A percentile compares a stretch with the other conserved stretches of the same genome.
phyloP scores from a whole-genome alignment of 2,329 filamentous ascomycete genomes.

The Aureobasidium subglaciale region DNA sequence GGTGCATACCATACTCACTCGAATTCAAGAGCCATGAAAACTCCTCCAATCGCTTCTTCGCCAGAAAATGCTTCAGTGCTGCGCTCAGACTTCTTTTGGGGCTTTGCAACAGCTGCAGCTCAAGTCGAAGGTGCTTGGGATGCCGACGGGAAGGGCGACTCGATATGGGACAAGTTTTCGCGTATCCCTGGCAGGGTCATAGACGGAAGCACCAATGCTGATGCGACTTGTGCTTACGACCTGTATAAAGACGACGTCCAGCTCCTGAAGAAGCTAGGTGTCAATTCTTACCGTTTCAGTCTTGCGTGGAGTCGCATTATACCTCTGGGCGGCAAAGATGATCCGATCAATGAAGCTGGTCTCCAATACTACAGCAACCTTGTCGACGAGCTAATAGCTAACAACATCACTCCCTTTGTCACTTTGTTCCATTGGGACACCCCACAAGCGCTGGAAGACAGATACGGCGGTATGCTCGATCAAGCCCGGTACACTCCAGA shows the following conservation, averaged over 20 bases:
- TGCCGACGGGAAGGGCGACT: slow-evolving; percentile 36
- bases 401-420: slow-evolving; percentile 71
- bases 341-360: slow-evolving; percentile 72
- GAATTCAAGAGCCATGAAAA: not conserved
- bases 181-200: slow-evolving; percentile 24
- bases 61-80: slow-evolving; percentile 18
- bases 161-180: slow-evolving; percentile 29
- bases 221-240: slow-evolving; percentile 44
- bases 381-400: slow-evolving; percentile 67
- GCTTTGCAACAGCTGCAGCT: slow-evolving; percentile 38
- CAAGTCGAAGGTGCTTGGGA: slow-evolving; percentile 41
- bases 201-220: slow-evolving; percentile 34
- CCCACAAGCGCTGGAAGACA: slow-evolving; percentile 33
- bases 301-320: slow-evolving; percentile 79
- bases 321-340: slow-evolving; percentile 66
- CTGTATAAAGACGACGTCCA: slow-evolving; percentile 40
- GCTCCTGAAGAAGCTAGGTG: slow-evolving; percentile 21
- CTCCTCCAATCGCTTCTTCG: slow-evolving; percentile 8
- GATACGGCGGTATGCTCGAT: slow-evolving; percentile 30
- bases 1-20: too few relatives aligned
- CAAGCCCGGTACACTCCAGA: slow-evolving; percentile 21
- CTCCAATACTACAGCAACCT: slow-evolving; percentile 72
- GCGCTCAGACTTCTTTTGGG: slow-evolving; percentile 35
- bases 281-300: slow-evolving; percentile 66
- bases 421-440: slow-evolving; percentile 72